Percentiles rank a stretch among this genome's conserved stretches.
Conservation (phyloP, 192 early-diverging fungal genomes). For the Umbelopsis sp. region DNA sequence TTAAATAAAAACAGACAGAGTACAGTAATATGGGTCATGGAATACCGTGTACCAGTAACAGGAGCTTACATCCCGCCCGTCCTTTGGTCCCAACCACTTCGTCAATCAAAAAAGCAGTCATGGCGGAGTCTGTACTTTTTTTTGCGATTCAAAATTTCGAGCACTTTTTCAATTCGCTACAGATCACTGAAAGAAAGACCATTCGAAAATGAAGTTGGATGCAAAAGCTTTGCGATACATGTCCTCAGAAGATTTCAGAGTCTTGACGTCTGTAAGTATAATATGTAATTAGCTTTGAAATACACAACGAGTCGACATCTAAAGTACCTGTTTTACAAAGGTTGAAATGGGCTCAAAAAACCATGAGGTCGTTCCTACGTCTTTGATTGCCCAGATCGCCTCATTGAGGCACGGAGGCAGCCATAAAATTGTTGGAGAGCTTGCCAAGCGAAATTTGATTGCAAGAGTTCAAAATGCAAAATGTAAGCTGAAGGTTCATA, state of each 20-base stretch:
- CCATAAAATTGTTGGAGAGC: slow-evolving; percentile 81
- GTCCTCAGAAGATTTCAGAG: slow-evolving; percentile 90
- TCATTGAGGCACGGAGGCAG: slow-evolving; percentile 84
- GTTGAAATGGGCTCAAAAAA: slow-evolving; percentile 97
- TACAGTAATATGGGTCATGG: too few species aligned
- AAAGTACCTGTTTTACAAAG: slow-evolving; percentile 29
- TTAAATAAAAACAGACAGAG: too few species aligned
- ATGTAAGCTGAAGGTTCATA: slow-evolving; percentile 48
- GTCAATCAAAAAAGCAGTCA: not conserved
- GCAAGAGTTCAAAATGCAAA: slow-evolving; percentile 79
- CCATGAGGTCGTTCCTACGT: slow-evolving; percentile 95
- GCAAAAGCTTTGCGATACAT: slow-evolving; percentile 94
- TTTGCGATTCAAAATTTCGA: not conserved
- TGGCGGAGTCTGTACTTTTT: slow-evolving; percentile 2
- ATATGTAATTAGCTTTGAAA: not conserved
- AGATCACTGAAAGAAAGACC: not conserved
- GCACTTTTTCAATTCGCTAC: not conserved
- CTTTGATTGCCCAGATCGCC: slow-evolving; percentile 95
- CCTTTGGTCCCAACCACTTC: too few species aligned
- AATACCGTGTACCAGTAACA: too few species aligned
- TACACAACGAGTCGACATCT: not conserved
- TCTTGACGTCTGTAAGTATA: slow-evolving; percentile 82
- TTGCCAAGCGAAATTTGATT: slow-evolving; percentile 91
- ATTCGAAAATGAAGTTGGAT: slow-evolving; percentile 85
- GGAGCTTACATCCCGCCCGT: too few species aligned